A percentile compares a stretch with the other conserved stretches of the same genome.
Evolutionary conservation across 2,329 filamentous ascomycete genomes (phyloP).

Genomic region (Cercospora janseana): DNA sequence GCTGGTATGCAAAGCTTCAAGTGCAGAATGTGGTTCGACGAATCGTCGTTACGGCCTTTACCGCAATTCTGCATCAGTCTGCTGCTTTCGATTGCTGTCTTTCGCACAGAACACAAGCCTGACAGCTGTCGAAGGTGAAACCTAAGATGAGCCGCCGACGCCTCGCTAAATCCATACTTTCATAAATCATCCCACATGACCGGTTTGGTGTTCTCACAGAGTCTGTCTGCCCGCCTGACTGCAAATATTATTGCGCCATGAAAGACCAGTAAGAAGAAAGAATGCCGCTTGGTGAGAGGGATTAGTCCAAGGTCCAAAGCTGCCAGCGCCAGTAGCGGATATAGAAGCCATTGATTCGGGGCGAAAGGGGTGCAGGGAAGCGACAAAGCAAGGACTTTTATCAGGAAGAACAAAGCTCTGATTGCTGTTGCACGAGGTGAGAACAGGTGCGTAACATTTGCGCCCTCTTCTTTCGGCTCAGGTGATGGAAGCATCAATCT

Average conservation of each 20-base stretch:
- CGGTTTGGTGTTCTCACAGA: conserved; percentile 24
- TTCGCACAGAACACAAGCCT: neutral
- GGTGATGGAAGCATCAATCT: conserved; percentile 41
- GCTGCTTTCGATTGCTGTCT: neutral
- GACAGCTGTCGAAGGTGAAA: no score
- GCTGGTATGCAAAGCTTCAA: no score
- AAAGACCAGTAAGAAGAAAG: conserved; percentile 44
- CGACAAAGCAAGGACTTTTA: conserved; percentile 66
- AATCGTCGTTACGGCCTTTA: no score
- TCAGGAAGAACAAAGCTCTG: conserved; percentile 62
- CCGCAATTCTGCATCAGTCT: neutral
- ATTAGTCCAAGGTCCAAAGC: conserved; percentile 57
- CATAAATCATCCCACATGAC: conserved; percentile 23
- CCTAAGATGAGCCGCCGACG: neutral
- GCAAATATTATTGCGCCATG: conserved; percentile 49
- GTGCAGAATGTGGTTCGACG: no score
- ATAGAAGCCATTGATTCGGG: conserved; percentile 61
- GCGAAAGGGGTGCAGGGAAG: conserved; percentile 71
- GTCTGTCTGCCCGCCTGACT: conserved; percentile 28
- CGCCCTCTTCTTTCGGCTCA: conserved; percentile 30
- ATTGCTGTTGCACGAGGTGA: conserved; percentile 37
- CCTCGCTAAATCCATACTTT: conserved; percentile 12
- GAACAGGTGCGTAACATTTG: conserved; percentile 38
- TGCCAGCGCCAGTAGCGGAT: conserved; percentile 67
- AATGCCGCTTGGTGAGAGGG: conserved; percentile 38